Evolutionary conservation across 2,329 filamentous ascomycete genomes (phyloP), one percentile per base, ranked within the genome.

Genomic region (Penicillium expansum): DNA sequence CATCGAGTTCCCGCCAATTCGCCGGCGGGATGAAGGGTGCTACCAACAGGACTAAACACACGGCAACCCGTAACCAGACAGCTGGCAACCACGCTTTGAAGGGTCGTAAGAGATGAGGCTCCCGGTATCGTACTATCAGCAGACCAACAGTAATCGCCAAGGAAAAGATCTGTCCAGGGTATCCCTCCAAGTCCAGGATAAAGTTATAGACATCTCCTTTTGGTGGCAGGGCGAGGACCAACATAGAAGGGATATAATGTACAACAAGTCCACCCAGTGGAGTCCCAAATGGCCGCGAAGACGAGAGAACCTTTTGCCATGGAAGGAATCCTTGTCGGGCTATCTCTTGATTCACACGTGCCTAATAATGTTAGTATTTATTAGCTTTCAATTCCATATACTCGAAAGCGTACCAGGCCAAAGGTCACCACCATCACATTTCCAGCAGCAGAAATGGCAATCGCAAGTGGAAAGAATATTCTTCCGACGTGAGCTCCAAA

Each of bases 351-450:
- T 90, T 90, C 2, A 89, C 73, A 2, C 87, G 83, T 5, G 86
- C 83, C 85, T 88, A 29, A 64, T 32, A 42, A n/a, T 38, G 24
- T 57, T 29, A 62, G 38, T n/a, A n/a, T 49, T n/a, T n/a, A 14
- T 27, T 14, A 8, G 38, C 14, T 29, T 22, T 14, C 38, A 22
- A 10, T 7, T 3, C 20, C 9, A 45, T 11, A 18, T 48, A 33
- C 6, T 8, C 27, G 6, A n/a, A 32, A 27, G 71, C 80, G 65
- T 76, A 88, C 87, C 70, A 87, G 71, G 1, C 86, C 80, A 69
- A 90, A 91, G 0, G 85, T 85, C 2, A 88, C 86, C 0, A 89
- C 86, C 81, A 91, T 86, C 14, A 91, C 87, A 67, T 91, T 91
- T 0, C 87, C 88, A 2, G 80, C 82, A 0, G 86, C 86, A 1